Base-by-base conservation (phyloP, 2,329 filamentous ascomycete genomes). In the Cladophialophora carrionii region DNA sequence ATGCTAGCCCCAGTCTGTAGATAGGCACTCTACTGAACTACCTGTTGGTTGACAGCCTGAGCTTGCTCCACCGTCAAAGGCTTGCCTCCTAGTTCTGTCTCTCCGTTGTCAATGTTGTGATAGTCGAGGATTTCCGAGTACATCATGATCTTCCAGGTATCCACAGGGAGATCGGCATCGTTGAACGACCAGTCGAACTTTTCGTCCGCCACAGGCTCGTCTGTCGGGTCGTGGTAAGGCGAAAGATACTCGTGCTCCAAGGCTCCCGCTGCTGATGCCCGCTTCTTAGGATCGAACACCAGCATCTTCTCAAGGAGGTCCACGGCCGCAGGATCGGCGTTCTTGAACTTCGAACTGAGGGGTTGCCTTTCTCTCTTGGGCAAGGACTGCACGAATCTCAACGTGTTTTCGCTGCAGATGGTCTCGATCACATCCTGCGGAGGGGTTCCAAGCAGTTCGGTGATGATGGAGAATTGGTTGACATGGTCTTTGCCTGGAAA, bases 91-190 rank as follows among this genome's bases (percentile, higher is more conserved):
- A 72, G 66, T 54, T 70, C 68, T 41, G 72, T 71, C 48, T 70
- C 70, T 49, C 68, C 68, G 51, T 73, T 75, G 71, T 96, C 92
- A 69, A 96, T 89, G 75, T 98, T 97, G 81, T 98, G 95, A 80
- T 97, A 98, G 79, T 98, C 93, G 73, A 98, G 89, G 73, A 99
- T 98, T 79, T 98, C 94, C 59, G 93, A 96, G 83, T 98, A 98
- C 95, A 99, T 99, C 95, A 98, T 99, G 77, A 99, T 97, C 83
- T 99, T 99, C 95, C 95, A 99, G n/a, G 93, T 96, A 76, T 99
- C 95, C 57, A 98, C 93, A 0, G 95, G 94, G 63, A 99, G 83
- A 76, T 99, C 95, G 55, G 94, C 95, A 73, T 99, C 95, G 78
- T 98, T 98, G 81, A 99, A 99, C 61, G 93, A 97, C 95, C 95